Percentiles rank a stretch among this genome's conserved stretches.
These are phyloP conservation scores for Castanea mollissima DNA, from an alignment of 306 rosid species.

Conservation along the genomic window DNA sequence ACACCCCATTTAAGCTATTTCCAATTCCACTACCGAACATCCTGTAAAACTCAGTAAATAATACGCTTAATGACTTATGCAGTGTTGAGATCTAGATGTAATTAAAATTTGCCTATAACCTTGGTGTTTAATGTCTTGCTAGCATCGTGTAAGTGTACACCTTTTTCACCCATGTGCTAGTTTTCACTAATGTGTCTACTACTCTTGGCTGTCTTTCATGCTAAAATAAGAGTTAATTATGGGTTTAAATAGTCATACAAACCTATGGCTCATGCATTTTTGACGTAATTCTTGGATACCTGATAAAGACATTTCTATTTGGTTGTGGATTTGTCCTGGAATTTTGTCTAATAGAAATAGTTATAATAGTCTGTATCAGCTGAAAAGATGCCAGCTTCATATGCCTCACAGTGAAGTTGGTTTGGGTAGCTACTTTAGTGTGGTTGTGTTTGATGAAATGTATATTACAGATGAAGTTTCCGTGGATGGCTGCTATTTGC, in stretches of 20 bases:
- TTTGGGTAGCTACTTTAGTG: background rate
- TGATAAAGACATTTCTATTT: background rate
- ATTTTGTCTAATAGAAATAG: background rate
- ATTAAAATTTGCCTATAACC: too few relatives aligned
- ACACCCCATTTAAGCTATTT: too few relatives aligned
- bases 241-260: too few relatives aligned
- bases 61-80: too few relatives aligned
- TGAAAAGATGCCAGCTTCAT: background rate
- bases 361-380: background rate
- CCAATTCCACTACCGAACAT: too few relatives aligned
- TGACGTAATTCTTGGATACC: too few relatives aligned
- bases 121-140: slow-evolving; percentile 38
- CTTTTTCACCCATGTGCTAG: background rate
- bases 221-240: background rate
- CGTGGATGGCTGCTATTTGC: background rate
- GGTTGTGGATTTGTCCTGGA: background rate
- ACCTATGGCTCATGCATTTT: too few relatives aligned
- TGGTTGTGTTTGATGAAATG: background rate
- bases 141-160: slow-evolving; percentile 32
- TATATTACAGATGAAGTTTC: background rate
- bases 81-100: too few relatives aligned
- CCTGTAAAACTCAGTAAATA: too few relatives aligned
- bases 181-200: background rate
- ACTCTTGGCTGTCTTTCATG: slow-evolving; percentile 2
- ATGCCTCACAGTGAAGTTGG: background rate